Evolutionary conservation across 2,329 filamentous ascomycete genomes (phyloP).

Genomic region (Microdochium paspali): DNA sequence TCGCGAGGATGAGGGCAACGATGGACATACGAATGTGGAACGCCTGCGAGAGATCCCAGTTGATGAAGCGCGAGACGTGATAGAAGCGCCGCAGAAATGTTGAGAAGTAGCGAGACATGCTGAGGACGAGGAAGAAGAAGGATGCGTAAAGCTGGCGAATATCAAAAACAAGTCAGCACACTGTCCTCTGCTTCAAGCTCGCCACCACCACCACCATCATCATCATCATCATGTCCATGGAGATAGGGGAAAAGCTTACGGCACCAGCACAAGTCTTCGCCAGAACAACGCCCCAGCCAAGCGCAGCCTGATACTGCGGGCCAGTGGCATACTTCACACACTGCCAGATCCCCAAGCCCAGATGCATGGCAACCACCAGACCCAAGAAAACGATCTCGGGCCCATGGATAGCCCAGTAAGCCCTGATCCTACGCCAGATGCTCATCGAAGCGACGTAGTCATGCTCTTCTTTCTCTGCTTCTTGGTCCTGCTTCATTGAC

Average conservation of each 20-base stretch:
- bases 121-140: not conserved
- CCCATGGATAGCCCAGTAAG: conserved; percentile 46
- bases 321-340: conserved; percentile 40
- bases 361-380: conserved; percentile 34
- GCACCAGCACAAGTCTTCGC: conserved; percentile 43
- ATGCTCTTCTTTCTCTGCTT: conserved; percentile 34
- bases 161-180: not conserved
- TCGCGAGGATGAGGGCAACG: conserved; percentile 37
- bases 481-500: conserved; percentile 34
- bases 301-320: conserved; percentile 32
- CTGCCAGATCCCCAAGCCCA: conserved; percentile 46
- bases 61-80: conserved; percentile 42
- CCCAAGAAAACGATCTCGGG: conserved; percentile 38
- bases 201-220: not conserved
- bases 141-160: not conserved
- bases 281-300: conserved; percentile 46
- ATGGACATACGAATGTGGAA: conserved; percentile 48
- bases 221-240: not conserved
- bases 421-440: conserved; percentile 32
- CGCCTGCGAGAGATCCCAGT: conserved; percentile 44
- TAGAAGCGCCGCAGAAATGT: conserved; percentile 42
- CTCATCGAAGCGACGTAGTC: conserved; percentile 35
- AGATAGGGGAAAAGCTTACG: conserved; percentile 25
- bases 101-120: conserved; percentile 32
- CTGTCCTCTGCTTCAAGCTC: no score